Evolutionary conservation across 768 basidiomycete species (phyloP), one percentile per base, ranked within the genome.

Genomic region (Lyophyllum shimeji): DNA sequence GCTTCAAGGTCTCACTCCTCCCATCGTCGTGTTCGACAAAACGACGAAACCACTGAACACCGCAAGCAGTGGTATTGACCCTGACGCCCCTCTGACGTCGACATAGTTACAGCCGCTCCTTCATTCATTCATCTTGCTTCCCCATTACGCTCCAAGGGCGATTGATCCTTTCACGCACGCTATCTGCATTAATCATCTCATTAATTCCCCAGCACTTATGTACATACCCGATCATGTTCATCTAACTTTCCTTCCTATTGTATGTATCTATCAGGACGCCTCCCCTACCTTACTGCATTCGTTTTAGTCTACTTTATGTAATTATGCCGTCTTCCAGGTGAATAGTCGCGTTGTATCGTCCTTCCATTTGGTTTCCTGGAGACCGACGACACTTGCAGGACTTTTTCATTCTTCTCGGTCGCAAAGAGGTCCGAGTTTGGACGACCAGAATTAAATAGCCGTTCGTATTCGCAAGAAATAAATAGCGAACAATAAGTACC

Each of bases 11-110:
- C 69, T 27, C 67, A 70, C 61, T 70, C 74, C 37, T 69, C 78
- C 7, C 72, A 81, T 63, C 80, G 81, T 62, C 83, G 80, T 60
- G 62, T 60, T 50, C 71, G 73, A 63, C 68, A 67, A 58, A 71
- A 69, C 52, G 78, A 77, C 58, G 74, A 75, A 47, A 69, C 49
- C 48, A 69, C 71, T 46, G 81, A 82, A 64, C 71, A 74, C 60
- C 77, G n/a, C 3, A 27, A 46, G 15, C 46, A 80, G 67, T 84
- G 79, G 79, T 64, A 74, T 65, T 58, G 57, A 56, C 50, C 47
- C 53, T 52, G 45, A 54, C 56, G 59, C 59, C 56, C 54, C 63
- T 65, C 68, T 68, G 63, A 63, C 60, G 65, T 67, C 55, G 47
- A 62, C 68, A 61, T 75, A 65, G 71, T 70, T 74, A 78, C 73